A percentile compares a stretch with the other conserved stretches of the same genome.
phyloP scores from a whole-genome alignment of 139 green algal species.

The Raphidocelis subcapitata region DNA sequence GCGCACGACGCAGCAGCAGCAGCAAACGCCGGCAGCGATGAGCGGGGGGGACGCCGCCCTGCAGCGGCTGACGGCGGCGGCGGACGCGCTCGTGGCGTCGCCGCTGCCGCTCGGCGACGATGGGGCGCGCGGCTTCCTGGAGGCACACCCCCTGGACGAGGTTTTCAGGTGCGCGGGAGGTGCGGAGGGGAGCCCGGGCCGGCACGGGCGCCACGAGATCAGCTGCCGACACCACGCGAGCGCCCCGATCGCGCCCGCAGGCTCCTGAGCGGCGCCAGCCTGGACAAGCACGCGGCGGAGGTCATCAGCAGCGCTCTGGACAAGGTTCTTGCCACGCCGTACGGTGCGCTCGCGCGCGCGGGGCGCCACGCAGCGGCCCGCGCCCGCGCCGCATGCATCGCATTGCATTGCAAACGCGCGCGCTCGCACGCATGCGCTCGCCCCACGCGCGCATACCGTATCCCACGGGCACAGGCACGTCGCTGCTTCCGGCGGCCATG shows the following conservation, averaged over 20 bases:
- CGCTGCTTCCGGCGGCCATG: neutral
- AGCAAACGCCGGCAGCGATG: too few relatives aligned
- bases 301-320: constrained; percentile 2
- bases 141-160: neutral
- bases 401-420: neutral
- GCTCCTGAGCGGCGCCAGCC: neutral
- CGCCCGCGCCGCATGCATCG: neutral
- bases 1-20: too few relatives aligned
- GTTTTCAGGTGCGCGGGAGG: constrained; percentile 10
- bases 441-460: neutral
- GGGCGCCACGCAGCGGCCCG: neutral
- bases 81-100: neutral
- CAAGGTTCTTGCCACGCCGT: constrained; percentile 12
- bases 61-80: neutral
- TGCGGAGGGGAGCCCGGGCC: too few relatives aligned
- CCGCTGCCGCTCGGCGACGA: neutral
- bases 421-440: neutral
- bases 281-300: neutral
- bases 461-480: neutral
- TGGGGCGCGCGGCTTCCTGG: neutral
- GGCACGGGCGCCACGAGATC: neutral
- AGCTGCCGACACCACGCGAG: neutral
- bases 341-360: constrained; percentile 5
- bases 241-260: neutral
- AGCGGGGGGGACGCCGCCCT: too few relatives aligned